Evolutionary conservation across 2,329 filamentous ascomycete genomes (phyloP).

Genomic region (Drechslerella coelobrocha): DNA sequence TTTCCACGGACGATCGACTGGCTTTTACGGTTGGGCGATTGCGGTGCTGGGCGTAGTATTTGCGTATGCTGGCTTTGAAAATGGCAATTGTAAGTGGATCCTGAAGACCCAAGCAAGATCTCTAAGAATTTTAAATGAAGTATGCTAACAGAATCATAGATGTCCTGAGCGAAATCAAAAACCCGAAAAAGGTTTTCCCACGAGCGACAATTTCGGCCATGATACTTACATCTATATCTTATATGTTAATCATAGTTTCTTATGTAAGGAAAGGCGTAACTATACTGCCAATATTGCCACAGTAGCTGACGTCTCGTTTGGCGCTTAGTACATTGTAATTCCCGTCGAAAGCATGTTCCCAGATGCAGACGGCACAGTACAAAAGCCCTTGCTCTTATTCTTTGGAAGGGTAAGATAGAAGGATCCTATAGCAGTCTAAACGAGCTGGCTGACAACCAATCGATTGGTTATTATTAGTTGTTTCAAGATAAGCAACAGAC

Average conservation of each 20-base stretch:
- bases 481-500: conserved; percentile 50
- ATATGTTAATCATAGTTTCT: conserved; percentile 59
- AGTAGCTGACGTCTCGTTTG: background rate
- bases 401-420: conserved; percentile 7
- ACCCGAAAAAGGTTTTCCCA: conserved; percentile 58
- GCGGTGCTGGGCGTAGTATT: conserved; percentile 62
- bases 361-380: conserved; percentile 51
- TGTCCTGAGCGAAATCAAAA: conserved; percentile 59
- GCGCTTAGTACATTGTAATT: conserved; percentile 13
- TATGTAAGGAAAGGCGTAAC: conserved; percentile 61
- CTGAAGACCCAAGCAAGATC: conserved; percentile 32
- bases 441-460: background rate
- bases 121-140: conserved; percentile 56
- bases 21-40: conserved; percentile 56
- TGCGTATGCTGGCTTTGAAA: conserved; percentile 60
- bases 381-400: conserved; percentile 17
- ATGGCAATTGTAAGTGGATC: conserved; percentile 59
- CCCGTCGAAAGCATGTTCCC: conserved; percentile 36
- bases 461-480: background rate
- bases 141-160: conserved; percentile 56
- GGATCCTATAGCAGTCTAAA: background rate
- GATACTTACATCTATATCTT: conserved; percentile 57
- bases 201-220: conserved; percentile 57
- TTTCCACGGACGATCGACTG: conserved; percentile 11
- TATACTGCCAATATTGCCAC: conserved; percentile 38